Evolutionary conservation across 306 rosid species (phyloP).

Genomic region (Pyrus bretschneideri): DNA sequence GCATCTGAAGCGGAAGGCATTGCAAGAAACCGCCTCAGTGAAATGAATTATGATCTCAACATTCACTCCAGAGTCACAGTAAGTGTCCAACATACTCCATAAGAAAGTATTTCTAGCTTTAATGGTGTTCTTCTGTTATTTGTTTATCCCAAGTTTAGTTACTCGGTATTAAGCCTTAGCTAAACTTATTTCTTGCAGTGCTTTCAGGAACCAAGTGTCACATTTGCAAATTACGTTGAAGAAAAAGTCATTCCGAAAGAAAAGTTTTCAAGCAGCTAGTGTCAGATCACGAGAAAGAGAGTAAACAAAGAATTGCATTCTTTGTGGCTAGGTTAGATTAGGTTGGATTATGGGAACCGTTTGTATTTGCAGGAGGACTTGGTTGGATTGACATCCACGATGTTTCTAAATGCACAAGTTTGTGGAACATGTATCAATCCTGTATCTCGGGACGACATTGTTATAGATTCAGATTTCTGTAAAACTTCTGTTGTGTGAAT

Average conservation of each 20-base stretch:
- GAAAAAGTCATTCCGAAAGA: conserved; percentile 34
- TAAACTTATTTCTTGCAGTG: conserved; percentile 35
- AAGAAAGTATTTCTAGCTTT: not conserved
- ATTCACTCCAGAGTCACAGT: conserved; percentile 65
- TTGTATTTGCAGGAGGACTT: too few relatives aligned
- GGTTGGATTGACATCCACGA: too few relatives aligned
- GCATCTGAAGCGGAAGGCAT: conserved; percentile 54
- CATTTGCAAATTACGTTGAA: conserved; percentile 44
- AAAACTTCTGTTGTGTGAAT: not conserved
- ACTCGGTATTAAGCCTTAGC: not conserved
- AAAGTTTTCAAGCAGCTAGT: not conserved
- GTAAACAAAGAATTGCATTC: not conserved
- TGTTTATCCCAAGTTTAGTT: not conserved
- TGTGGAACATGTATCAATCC: too few relatives aligned
- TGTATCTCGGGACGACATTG: not conserved
- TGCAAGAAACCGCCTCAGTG: conserved; percentile 48
- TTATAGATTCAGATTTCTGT: not conserved
- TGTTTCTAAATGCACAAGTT: too few relatives aligned
- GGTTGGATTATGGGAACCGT: too few relatives aligned
- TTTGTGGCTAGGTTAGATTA: too few relatives aligned
- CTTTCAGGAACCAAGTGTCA: conserved; percentile 60
- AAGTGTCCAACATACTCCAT: not conserved
- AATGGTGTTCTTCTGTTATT: not conserved
- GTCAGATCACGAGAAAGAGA: not conserved
- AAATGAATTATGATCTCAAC: conserved; percentile 66